Evolutionary conservation across 1,284 basidiomycete species (phyloP).

Genomic region (Puccinia novopanici): DNA sequence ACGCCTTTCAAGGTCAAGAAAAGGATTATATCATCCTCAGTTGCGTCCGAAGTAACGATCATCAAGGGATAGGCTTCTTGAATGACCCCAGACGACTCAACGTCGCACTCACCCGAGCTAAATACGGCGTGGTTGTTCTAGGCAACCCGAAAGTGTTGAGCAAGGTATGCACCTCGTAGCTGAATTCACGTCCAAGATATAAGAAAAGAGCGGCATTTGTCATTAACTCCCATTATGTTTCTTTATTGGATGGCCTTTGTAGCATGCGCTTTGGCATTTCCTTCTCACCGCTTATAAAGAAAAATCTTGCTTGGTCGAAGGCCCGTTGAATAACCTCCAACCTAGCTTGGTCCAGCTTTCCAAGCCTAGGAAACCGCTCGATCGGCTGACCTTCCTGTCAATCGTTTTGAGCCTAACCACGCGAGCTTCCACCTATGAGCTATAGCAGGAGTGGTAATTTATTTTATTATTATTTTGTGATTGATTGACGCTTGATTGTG

Average conservation of each 20-base stretch:
- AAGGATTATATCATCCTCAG: conserved; percentile 99
- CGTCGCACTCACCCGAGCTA: conserved; percentile 93
- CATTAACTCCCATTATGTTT: background rate
- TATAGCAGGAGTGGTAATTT: conserved; percentile 32
- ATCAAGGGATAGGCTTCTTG: conserved; percentile 98
- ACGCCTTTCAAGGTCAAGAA: conserved; percentile 98
- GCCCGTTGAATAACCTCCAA: conserved; percentile 92
- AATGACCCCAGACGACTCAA: conserved; percentile 96
- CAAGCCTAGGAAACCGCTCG: conserved; percentile 76
- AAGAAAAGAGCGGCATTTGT: background rate
- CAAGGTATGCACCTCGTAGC: conserved; percentile 69
- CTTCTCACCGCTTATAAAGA: conserved; percentile 98
- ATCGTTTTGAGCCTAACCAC: conserved; percentile 54
- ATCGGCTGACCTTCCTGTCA: conserved; percentile 51
- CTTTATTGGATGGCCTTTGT: conserved; percentile 28
- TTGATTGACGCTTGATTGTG: background rate
- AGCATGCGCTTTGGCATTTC: conserved; percentile 98
- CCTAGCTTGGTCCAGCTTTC: conserved; percentile 98
- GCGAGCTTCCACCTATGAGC: conserved; percentile 51
- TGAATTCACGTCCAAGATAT: background rate
- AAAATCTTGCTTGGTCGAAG: conserved; percentile 89
- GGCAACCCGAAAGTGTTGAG: conserved; percentile 98
- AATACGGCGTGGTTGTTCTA: conserved; percentile 95
- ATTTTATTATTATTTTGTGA: too few species aligned
- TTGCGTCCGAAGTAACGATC: conserved; percentile 98